phyloP scores from a whole-genome alignment of 257 asterid species.

The Perilla frutescens region DNA sequence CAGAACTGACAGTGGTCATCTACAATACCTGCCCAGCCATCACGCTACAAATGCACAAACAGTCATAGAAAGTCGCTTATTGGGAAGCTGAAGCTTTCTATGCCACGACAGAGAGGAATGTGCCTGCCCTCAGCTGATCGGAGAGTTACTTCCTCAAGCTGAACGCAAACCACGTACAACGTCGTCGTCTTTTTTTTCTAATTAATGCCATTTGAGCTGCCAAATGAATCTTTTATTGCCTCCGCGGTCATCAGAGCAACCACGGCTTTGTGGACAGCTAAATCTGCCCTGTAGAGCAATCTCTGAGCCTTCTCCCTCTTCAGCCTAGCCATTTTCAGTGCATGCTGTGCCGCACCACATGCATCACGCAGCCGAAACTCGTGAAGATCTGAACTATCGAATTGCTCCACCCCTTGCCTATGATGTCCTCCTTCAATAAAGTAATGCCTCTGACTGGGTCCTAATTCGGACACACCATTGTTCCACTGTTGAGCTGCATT shows the following conservation, averaged over 20 bases:
- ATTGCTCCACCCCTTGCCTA: slow-evolving; percentile 46
- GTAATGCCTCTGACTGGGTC: slow-evolving; percentile 48
- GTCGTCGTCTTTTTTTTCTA: slow-evolving; percentile 22
- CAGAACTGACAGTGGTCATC: slow-evolving; percentile 42
- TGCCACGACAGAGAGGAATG: slow-evolving; percentile 24
- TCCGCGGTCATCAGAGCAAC: slow-evolving; percentile 81
- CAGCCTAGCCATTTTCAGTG: slow-evolving; percentile 67
- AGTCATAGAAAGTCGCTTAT: slow-evolving; percentile 2
- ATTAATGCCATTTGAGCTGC: slow-evolving; percentile 38
- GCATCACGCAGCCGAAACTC: slow-evolving; percentile 81
- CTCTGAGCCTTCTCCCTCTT: slow-evolving; percentile 85
- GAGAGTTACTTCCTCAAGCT: slow-evolving; percentile 14
- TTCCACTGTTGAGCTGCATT: slow-evolving; percentile 66
- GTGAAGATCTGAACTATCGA: slow-evolving; percentile 54
- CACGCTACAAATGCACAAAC: slow-evolving; percentile 42
- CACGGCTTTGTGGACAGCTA: slow-evolving; percentile 83
- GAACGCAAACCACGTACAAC: not conserved
- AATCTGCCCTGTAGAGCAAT: slow-evolving; percentile 70
- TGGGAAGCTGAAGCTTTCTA: not conserved
- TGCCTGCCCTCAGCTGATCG: slow-evolving; percentile 30
- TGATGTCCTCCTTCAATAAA: slow-evolving; percentile 47
- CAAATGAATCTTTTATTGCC: slow-evolving; percentile 64
- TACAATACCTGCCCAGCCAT: slow-evolving; percentile 44
- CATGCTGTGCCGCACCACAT: slow-evolving; percentile 65
- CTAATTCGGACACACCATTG: slow-evolving; percentile 54